phyloP scores from a whole-genome alignment of 108 stramenopile species.

The Cylindrotheca fusiformis region DNA sequence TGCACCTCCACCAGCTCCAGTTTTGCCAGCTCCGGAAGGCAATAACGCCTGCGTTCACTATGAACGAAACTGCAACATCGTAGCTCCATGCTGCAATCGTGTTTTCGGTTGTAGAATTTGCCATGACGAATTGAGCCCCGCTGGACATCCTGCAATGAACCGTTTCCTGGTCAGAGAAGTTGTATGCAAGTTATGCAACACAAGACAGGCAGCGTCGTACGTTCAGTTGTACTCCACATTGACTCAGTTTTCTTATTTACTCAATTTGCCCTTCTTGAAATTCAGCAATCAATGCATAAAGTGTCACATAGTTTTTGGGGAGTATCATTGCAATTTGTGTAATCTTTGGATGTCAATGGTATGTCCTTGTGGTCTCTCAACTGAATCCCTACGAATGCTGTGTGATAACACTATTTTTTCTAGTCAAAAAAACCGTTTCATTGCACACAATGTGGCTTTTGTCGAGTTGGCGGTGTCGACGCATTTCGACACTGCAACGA shows the following conservation, averaged over 20 bases:
- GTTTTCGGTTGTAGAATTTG: slow-evolving; percentile 87
- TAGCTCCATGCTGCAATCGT: slow-evolving; percentile 78
- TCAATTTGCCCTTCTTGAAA: slow-evolving; percentile 1
- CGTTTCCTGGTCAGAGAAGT: slow-evolving; percentile 74
- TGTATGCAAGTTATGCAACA: slow-evolving; percentile 77
- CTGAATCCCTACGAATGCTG: not conserved
- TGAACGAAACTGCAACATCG: slow-evolving; percentile 74
- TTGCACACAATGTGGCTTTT: slow-evolving; percentile 83
- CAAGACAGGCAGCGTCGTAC: slow-evolving; percentile 58
- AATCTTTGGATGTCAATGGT: slow-evolving; percentile 86
- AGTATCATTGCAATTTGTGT: slow-evolving; percentile 83
- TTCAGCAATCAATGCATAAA: slow-evolving; percentile 76
- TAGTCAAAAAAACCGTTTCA: slow-evolving; percentile 84
- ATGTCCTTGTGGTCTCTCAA: slow-evolving; percentile 8
- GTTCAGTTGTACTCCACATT: slow-evolving; percentile 13
- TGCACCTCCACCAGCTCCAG: slow-evolving; percentile 38
- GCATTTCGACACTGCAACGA: slow-evolving; percentile 84
- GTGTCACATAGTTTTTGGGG: slow-evolving; percentile 75
- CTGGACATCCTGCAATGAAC: slow-evolving; percentile 75
- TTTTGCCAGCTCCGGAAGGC: slow-evolving; percentile 32
- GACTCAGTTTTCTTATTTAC: not conserved
- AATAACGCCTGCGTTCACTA: slow-evolving; percentile 69
- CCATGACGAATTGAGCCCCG: slow-evolving; percentile 75
- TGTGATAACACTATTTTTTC: not conserved
- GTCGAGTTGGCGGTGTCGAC: slow-evolving; percentile 83